These are phyloP conservation scores for Orbilia blumenaviensis DNA, from an alignment of 2,329 filamentous ascomycete species.

Conservation along the genomic window DNA sequence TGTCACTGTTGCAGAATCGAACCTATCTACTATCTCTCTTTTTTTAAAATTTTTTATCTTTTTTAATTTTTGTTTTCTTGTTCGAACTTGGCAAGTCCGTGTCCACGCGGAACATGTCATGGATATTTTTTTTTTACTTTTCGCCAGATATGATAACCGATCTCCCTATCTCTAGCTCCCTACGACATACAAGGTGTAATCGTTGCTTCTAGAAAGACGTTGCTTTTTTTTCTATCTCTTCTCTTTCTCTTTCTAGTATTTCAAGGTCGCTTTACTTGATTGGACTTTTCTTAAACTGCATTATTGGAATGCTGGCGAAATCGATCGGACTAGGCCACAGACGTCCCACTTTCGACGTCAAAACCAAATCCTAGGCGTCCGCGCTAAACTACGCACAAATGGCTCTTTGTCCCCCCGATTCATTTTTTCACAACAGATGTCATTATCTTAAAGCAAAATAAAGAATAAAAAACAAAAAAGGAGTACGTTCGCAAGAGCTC, in stretches of 20 bases:
- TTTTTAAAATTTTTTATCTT: background rate
- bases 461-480: background rate
- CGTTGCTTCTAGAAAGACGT: constrained; percentile 14
- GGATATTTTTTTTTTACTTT: too few species aligned
- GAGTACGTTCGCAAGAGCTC: background rate
- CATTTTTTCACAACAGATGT: background rate
- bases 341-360: constrained; percentile 27
- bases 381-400: constrained; percentile 50
- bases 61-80: background rate
- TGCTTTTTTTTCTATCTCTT: constrained; percentile 2
- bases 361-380: background rate
- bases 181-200: background rate
- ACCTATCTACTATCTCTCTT: too few species aligned
- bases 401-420: constrained; percentile 14
- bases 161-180: background rate
- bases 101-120: constrained; percentile 7
- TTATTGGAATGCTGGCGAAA: background rate
- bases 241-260: background rate
- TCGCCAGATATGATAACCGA: too few species aligned
- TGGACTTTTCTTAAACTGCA: too few species aligned
- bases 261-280: background rate
- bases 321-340: constrained; percentile 24
- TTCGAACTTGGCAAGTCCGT: constrained; percentile 31
- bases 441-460: background rate
- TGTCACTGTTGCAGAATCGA: too few species aligned